Percentiles rank a stretch among this genome's conserved stretches.
These are phyloP conservation scores for Skeletonema potamos DNA, from an alignment of 108 stramenopile genomes.

Conservation along the genomic window DNA sequence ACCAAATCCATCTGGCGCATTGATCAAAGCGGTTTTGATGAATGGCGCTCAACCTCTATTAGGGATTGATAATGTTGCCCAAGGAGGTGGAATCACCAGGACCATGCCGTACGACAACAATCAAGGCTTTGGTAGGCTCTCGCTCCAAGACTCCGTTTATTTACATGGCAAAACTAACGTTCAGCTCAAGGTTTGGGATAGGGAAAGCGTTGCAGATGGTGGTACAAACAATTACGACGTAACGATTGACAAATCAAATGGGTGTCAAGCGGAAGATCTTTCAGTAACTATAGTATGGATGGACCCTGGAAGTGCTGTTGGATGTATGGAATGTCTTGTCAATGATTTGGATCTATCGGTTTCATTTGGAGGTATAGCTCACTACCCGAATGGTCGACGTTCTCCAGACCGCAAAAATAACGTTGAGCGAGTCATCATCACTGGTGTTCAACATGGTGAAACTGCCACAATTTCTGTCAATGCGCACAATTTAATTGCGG, in stretches of 20 bases:
- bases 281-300: conserved; percentile 28
- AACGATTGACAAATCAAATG: conserved; percentile 19
- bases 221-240: conserved; percentile 15
- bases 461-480: conserved; percentile 26
- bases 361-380: conserved; percentile 24
- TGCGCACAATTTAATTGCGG: conserved; percentile 21
- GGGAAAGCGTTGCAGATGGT: conserved; percentile 13
- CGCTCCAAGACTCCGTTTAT: conserved; percentile 21
- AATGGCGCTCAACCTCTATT: conserved; percentile 42
- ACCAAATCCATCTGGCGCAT: conserved; percentile 49
- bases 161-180: conserved; percentile 27
- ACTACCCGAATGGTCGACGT: conserved; percentile 49
- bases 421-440: conserved; percentile 45
- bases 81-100: conserved; percentile 9
- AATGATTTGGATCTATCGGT: conserved; percentile 35
- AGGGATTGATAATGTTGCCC: conserved; percentile 31
- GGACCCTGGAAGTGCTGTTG: conserved; percentile 10
- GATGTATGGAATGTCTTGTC: conserved; percentile 18
- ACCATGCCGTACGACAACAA: conserved; percentile 36
- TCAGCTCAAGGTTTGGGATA: conserved; percentile 17
- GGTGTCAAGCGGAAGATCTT: conserved; percentile 13
- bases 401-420: conserved; percentile 49
- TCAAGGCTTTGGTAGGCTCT: conserved; percentile 42
- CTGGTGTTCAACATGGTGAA: conserved; percentile 19
- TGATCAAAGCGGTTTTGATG: conserved; percentile 66